These are phyloP conservation scores for Daldinia sp. DNA, from an alignment of 2,329 filamentous ascomycete species.

Conservation along the genomic window DNA sequence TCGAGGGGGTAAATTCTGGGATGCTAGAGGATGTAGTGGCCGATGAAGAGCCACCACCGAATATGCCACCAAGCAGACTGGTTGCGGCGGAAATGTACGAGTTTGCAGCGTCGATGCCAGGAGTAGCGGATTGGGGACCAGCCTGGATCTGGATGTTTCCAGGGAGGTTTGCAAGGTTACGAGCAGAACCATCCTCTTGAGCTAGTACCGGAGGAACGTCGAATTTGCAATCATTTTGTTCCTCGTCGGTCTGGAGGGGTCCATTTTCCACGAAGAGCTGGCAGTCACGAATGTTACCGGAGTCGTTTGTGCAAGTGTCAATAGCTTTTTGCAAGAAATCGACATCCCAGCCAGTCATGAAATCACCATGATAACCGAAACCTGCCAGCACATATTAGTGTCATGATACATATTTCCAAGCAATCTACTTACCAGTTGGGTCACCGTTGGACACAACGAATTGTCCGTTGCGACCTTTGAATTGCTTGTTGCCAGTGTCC, in stretches of 20 bases:
- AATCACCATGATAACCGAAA: constrained; percentile 80
- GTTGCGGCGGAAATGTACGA: constrained; percentile 29
- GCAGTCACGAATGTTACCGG: constrained; percentile 77
- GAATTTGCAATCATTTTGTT: constrained; percentile 68
- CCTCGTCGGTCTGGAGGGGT: constrained; percentile 64
- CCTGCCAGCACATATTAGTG: constrained; percentile 54
- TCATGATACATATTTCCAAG: not conserved
- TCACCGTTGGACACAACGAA: constrained; percentile 85
- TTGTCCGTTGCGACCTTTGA: constrained; percentile 67
- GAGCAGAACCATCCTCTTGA: constrained; percentile 59
- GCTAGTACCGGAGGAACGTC: constrained; percentile 62
- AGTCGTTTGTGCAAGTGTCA: constrained; percentile 74
- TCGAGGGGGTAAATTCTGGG: constrained; percentile 42
- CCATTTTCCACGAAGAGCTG: constrained; percentile 66
- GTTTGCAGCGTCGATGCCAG: constrained; percentile 21
- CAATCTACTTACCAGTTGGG: constrained; percentile 63
- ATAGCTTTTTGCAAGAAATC: constrained; percentile 76
- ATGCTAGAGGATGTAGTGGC: constrained; percentile 32
- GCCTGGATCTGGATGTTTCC: constrained; percentile 63
- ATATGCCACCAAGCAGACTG: constrained; percentile 33
- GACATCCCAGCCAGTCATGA: constrained; percentile 79
- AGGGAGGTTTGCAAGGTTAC: constrained; percentile 65
- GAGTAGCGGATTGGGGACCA: constrained; percentile 41
- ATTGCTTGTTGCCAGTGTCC: constrained; percentile 67
- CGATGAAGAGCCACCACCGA: constrained; percentile 26